Percentiles rank a stretch among this genome's conserved stretches.
These are phyloP conservation scores for Jimgerdemannia flammicorona DNA, from an alignment of 192 early-diverging fungal species.

Conservation along the genomic window DNA sequence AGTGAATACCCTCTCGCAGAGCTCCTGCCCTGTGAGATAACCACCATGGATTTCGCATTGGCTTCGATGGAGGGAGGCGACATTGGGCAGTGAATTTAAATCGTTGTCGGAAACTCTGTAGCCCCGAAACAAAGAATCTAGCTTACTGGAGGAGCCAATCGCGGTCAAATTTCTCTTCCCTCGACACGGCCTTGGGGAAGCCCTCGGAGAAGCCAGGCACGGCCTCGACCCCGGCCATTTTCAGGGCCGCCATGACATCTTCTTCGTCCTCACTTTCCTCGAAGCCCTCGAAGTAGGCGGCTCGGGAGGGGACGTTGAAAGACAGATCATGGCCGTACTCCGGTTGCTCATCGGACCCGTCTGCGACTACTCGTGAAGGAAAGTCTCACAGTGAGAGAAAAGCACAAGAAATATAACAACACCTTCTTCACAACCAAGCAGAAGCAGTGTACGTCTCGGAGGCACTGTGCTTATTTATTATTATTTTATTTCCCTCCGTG, in stretches of 20 bases:
- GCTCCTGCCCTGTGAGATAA: constrained; percentile 41
- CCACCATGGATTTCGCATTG: constrained; percentile 52
- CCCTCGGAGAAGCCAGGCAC: not conserved
- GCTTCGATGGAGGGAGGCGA: constrained; percentile 18
- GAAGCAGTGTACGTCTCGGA: too few species aligned
- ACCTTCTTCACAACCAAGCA: too few species aligned
- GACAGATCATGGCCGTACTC: not conserved
- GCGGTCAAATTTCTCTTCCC: constrained; percentile 19
- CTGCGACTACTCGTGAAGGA: not conserved
- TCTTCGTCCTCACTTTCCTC: not conserved
- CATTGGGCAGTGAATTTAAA: not conserved
- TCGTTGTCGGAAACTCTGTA: not conserved
- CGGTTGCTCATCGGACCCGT: not conserved
- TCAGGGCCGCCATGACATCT: not conserved
- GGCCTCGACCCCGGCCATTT: not conserved
- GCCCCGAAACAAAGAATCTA: not conserved
- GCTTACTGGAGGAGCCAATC: constrained; percentile 50
- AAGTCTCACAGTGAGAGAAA: not conserved
- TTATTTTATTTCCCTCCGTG: too few species aligned
- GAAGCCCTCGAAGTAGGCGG: not conserved
- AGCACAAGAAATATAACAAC: not conserved
- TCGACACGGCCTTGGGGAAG: not conserved
- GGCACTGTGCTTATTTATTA: too few species aligned
- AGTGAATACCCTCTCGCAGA: constrained; percentile 70
- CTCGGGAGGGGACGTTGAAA: not conserved